phyloP scores from a whole-genome alignment of 176 grass and related monocot genomes.

The Avena insularis region DNA sequence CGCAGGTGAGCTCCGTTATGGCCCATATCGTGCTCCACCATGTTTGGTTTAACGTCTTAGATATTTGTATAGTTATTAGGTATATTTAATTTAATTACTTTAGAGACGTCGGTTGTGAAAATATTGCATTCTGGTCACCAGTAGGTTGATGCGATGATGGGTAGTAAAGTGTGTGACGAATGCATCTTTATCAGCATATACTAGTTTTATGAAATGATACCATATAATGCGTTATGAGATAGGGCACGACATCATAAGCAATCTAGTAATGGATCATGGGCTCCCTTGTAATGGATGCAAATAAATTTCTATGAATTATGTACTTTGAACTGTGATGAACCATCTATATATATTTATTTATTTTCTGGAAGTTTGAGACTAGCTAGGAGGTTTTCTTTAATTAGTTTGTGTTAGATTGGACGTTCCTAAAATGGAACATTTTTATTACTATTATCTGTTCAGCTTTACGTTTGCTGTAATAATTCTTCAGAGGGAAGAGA shows the following conservation, averaged over 20 bases:
- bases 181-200: slow-evolving; percentile 9
- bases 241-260: too few species aligned
- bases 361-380: too few species aligned
- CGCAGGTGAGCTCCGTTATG: not conserved
- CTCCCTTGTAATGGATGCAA: too few species aligned
- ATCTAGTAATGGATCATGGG: too few species aligned
- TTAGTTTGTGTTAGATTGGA: too few species aligned
- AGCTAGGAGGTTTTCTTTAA: too few species aligned
- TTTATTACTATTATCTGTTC: not conserved
- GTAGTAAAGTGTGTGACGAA: slow-evolving; percentile 5
- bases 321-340: too few species aligned
- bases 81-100: not conserved
- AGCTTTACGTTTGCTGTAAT: not conserved
- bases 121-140: not conserved
- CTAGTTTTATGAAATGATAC: too few species aligned
- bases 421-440: too few species aligned
- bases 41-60: not conserved
- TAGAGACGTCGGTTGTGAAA: not conserved
- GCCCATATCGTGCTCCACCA: not conserved
- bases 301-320: too few species aligned
- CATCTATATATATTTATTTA: too few species aligned
- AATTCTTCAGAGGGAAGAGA: not conserved
- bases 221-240: too few species aligned
- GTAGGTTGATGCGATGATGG: not conserved
- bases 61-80: not conserved